Evolutionary conservation across 2,329 filamentous ascomycete species (phyloP).

Genomic region (Raffaelea albimanens): DNA sequence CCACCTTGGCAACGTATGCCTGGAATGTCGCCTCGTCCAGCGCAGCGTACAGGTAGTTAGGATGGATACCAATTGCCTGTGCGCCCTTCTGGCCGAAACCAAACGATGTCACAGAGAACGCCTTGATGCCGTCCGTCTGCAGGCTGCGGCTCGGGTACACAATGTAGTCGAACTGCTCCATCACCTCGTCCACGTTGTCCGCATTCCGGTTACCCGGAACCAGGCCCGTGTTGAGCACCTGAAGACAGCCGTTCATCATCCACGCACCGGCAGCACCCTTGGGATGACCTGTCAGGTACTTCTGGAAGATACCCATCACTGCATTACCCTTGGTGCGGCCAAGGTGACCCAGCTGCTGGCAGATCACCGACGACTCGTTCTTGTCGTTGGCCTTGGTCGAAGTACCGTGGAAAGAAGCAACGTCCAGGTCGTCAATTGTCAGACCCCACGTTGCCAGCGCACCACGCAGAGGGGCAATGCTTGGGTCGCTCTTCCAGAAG

Average conservation of each 20-base stretch:
- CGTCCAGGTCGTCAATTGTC: slow-evolving; percentile 87
- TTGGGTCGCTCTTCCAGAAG: slow-evolving; percentile 95
- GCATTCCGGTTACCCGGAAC: slow-evolving; percentile 97
- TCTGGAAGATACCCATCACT: slow-evolving; percentile 95
- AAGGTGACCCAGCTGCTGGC: slow-evolving; percentile 89
- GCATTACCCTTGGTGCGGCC: slow-evolving; percentile 96
- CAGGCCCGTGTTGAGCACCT: slow-evolving; percentile 86
- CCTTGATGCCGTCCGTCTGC: slow-evolving; percentile 96
- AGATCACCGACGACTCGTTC: slow-evolving; percentile 97
- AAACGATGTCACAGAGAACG: slow-evolving; percentile 97
- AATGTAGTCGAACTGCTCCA: slow-evolving; percentile 97
- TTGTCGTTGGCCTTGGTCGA: slow-evolving; percentile 99
- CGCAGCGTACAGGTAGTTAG: slow-evolving; percentile 91
- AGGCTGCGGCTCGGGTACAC: slow-evolving; percentile 92
- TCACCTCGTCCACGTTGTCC: slow-evolving; percentile 90
- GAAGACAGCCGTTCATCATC: slow-evolving; percentile 98
- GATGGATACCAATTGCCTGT: slow-evolving; percentile 93
- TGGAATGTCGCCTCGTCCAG: slow-evolving; percentile 78
- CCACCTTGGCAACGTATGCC: slow-evolving; percentile 79
- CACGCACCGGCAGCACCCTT: slow-evolving; percentile 98
- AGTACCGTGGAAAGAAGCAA: slow-evolving; percentile 97
- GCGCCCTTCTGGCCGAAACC: slow-evolving; percentile 99
- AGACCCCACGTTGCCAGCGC: slow-evolving; percentile 96
- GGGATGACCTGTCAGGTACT: slow-evolving; percentile 95
- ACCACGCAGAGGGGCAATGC: slow-evolving; percentile 90